phyloP scores from a whole-genome alignment of 768 basidiomycete genomes.

The Russula brevipes region DNA sequence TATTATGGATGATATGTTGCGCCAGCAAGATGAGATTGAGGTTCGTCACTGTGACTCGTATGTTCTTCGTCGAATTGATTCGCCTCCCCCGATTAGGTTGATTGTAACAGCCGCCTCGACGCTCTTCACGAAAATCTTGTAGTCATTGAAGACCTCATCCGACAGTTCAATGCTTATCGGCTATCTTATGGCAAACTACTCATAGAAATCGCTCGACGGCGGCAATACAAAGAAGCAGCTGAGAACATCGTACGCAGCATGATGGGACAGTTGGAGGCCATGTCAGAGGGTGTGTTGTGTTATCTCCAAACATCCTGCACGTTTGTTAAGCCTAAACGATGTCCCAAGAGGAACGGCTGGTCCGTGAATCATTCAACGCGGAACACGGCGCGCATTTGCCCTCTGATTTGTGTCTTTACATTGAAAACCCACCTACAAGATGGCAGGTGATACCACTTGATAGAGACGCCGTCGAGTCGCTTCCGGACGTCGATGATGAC shows the following conservation, averaged over 20 bases:
- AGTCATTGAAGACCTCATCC: constrained; percentile 58
- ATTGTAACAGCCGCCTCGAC: constrained; percentile 50
- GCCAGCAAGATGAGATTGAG: constrained; percentile 63
- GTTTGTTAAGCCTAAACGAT: constrained; percentile 1
- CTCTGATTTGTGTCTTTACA: constrained; percentile 72
- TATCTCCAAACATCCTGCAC: constrained; percentile 1
- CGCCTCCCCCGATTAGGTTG: constrained; percentile 34
- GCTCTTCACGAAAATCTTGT: constrained; percentile 56
- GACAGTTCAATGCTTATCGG: constrained; percentile 64
- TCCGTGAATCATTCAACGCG: constrained; percentile 63
- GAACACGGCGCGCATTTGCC: constrained; percentile 72
- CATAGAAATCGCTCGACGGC: constrained; percentile 64
- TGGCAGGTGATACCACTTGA: constrained; percentile 62
- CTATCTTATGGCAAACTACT: constrained; percentile 69
- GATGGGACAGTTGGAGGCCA: constrained; percentile 55
- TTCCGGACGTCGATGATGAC: constrained; percentile 61
- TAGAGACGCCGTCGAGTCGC: constrained; percentile 49
- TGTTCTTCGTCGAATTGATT: background rate
- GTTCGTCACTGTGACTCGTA: constrained; percentile 34
- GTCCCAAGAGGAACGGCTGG: constrained; percentile 58
- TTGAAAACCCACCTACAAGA: constrained; percentile 66
- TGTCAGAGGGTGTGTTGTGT: constrained; percentile 53
- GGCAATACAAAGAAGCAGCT: constrained; percentile 58
- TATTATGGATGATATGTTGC: constrained; percentile 74
- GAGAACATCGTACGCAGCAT: constrained; percentile 63